Evolutionary conservation across 805 yeast species (phyloP).

Genomic region (Zygoascus tannicola): DNA sequence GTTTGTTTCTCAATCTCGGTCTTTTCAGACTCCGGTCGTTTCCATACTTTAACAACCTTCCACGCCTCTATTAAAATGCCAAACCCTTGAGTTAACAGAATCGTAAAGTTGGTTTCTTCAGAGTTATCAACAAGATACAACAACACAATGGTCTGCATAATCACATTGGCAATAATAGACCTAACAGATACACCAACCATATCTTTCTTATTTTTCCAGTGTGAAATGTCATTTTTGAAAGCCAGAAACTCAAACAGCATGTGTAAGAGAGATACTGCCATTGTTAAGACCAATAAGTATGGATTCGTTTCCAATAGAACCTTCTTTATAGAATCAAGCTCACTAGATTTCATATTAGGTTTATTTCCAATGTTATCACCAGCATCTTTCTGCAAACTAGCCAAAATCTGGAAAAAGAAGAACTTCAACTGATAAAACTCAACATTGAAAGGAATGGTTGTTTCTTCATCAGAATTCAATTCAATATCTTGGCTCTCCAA

Average conservation of each 20-base stretch:
- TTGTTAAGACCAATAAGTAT: constrained; percentile 28
- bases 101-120: constrained; percentile 33
- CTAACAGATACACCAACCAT: constrained; percentile 34
- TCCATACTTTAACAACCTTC: constrained; percentile 34
- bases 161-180: constrained; percentile 32
- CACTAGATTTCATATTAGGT: constrained; percentile 18
- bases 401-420: constrained; percentile 28
- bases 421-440: constrained; percentile 22
- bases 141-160: constrained; percentile 34
- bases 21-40: constrained; percentile 31
- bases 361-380: constrained; percentile 27
- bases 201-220: constrained; percentile 34
- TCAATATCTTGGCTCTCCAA: constrained; percentile 29
- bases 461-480: constrained; percentile 16
- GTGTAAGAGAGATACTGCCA: constrained; percentile 30
- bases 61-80: constrained; percentile 36
- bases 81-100: constrained; percentile 30
- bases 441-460: constrained; percentile 7
- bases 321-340: constrained; percentile 31
- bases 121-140: constrained; percentile 32
- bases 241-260: constrained; percentile 34
- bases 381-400: constrained; percentile 19
- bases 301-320: constrained; percentile 33
- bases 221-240: constrained; percentile 35
- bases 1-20: constrained; percentile 33